phyloP scores from a whole-genome alignment of 1,284 basidiomycete genomes.

The Moniliophthora roreri region DNA sequence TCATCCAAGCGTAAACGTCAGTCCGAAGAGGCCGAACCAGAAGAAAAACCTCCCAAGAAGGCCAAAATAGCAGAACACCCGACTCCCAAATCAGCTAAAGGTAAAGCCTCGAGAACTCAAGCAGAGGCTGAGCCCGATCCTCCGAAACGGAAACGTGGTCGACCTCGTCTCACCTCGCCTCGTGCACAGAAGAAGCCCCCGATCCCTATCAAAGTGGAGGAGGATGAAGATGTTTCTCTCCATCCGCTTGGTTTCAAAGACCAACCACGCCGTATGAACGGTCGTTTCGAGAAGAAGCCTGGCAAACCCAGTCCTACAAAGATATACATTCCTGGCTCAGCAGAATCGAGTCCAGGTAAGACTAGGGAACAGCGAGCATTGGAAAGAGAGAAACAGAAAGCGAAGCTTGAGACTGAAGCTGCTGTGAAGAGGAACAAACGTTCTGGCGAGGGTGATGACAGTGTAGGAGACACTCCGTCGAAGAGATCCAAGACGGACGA shows the following conservation, averaged over 20 bases:
- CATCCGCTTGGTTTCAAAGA: conserved; percentile 47
- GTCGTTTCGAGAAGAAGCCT: conserved; percentile 48
- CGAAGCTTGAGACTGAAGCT: background rate
- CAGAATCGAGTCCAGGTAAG: background rate
- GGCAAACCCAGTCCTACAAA: conserved; percentile 1
- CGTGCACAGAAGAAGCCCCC: background rate
- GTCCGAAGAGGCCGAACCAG: conserved; percentile 31
- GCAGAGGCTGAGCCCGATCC: conserved; percentile 11
- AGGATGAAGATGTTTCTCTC: conserved; percentile 32
- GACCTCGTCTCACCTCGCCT: conserved; percentile 28
- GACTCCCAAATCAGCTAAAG: conserved; percentile 34
- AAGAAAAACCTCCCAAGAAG: conserved; percentile 43
- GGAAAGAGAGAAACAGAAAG: conserved; percentile 16
- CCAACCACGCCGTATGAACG: conserved; percentile 50
- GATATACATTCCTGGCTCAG: background rate
- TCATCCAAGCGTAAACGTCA: conserved; percentile 25
- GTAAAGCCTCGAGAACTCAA: conserved; percentile 32
- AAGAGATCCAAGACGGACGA: conserved; percentile 29
- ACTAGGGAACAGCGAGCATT: conserved; percentile 14
- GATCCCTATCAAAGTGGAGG: conserved; percentile 16
- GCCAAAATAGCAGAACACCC: conserved; percentile 31
- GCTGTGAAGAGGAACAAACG: conserved; percentile 5
- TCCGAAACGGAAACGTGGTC: conserved; percentile 33
- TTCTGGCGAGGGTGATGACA: conserved; percentile 30
- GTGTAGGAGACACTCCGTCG: conserved; percentile 28